Evolutionary conservation across 2,329 filamentous ascomycete species (phyloP).

Genomic region (Aspergillus phoenicis): DNA sequence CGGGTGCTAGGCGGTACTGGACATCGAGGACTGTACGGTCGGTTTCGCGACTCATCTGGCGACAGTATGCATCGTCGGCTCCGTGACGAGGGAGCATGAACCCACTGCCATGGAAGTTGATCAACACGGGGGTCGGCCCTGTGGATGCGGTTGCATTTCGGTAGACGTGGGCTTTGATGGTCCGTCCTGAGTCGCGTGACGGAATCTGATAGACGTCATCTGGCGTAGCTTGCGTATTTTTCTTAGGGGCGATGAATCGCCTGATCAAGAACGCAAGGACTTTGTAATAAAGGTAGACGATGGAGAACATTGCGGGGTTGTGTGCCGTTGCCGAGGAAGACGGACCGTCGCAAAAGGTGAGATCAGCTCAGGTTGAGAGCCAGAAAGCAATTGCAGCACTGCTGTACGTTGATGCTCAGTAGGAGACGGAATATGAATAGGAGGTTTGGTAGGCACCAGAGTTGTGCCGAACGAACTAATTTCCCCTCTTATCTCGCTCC

Average conservation of each 20-base stretch:
- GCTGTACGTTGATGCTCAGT: too few relatives aligned
- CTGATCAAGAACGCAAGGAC: conserved; percentile 22
- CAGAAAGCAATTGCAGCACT: too few relatives aligned
- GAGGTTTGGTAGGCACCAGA: too few relatives aligned
- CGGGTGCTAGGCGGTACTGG: conserved; percentile 45
- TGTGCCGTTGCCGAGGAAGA: neutral
- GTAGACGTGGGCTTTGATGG: conserved; percentile 38
- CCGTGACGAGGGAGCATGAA: conserved; percentile 38
- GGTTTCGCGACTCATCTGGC: conserved; percentile 27
- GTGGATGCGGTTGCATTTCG: conserved; percentile 15
- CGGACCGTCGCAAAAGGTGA: too few relatives aligned
- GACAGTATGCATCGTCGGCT: conserved; percentile 35
- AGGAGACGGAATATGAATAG: too few relatives aligned
- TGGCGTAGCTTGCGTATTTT: conserved; percentile 14
- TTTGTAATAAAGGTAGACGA: conserved; percentile 28
- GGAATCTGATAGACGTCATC: conserved; percentile 34
- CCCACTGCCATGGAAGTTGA: conserved; percentile 41
- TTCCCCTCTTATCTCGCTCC: too few relatives aligned
- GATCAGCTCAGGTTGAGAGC: too few relatives aligned
- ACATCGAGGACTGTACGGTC: conserved; percentile 41
- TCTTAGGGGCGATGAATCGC: conserved; percentile 11
- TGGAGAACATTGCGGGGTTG: conserved; percentile 19
- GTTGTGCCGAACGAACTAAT: too few relatives aligned
- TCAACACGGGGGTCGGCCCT: conserved; percentile 31
- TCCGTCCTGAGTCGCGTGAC: conserved; percentile 32